Evolutionary conservation across 345 rosid genomes (phyloP), one percentile per base, ranked within the genome.

Genomic region (Abelmoschus esculentus): DNA sequence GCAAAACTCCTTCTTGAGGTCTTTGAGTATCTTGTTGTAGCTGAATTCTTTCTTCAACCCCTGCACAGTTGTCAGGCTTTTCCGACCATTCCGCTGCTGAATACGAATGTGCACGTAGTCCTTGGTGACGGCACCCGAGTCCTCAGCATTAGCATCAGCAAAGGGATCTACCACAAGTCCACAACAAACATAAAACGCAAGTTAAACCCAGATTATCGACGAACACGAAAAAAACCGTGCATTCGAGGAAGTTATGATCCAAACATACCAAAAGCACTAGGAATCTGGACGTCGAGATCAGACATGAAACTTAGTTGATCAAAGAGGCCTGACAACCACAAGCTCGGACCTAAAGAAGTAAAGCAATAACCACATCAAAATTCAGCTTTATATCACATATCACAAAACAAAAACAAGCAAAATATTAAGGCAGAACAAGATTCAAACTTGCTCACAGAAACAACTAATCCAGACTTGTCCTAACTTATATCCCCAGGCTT

Each of bases 1-100:
- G 86, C 97, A 91, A 77, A 91, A 89, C 72, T 87, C 96, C 74
- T 91, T 91, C 81, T 91, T 91, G 42, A 91, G 93, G 80, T 89
- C 97, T 75, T 89, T 89, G 38, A 91, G 87, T 56, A 91, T 91
- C 83, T 91, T 91, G 83, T 74, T 89, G 57, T 91, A 91, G 83
- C 96, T 87, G 74, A 85, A 91, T 63, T 89, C 93, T 78, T 91
- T 89, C 83, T 91, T 89, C 85, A 91, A 78, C 53, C 93, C 96
- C 80, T 88, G 93, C 60, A 90, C 91, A 18, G 91, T 86, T 61
- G 93, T 88, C 86, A 84, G 78, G 82, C 93, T 90, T 73, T 88
- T 88, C 80, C 91, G 81, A 78, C 96, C 96, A 73, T 90, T 90
- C 59, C 93, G 72, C 73, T 88, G 93, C 75, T 90, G 93, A 57